These are phyloP conservation scores for Claviceps sp. DNA, from an alignment of 2,329 filamentous ascomycete species.

Conservation along the genomic window DNA sequence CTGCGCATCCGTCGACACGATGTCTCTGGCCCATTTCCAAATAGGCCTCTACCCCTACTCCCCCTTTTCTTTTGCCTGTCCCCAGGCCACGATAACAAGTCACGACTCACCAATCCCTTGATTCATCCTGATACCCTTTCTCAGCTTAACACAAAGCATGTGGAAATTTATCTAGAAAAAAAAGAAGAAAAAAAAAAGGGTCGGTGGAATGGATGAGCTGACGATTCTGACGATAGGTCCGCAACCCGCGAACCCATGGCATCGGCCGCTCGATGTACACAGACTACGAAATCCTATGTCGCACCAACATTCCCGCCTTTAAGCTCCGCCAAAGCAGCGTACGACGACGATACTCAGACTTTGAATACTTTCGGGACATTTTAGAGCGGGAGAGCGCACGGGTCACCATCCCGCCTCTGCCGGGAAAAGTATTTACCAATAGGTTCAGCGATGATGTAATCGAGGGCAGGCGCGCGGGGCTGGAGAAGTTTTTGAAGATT, in stretches of 20 bases:
- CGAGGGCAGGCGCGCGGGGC: constrained; percentile 77
- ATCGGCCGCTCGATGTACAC: constrained; percentile 96
- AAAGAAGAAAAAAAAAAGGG: background rate
- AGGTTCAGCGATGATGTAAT: constrained; percentile 97
- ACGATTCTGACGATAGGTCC: constrained; percentile 44
- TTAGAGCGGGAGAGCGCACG: constrained; percentile 88
- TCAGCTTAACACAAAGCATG: background rate
- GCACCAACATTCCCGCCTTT: constrained; percentile 97
- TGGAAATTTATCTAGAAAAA: background rate
- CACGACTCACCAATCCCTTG: background rate
- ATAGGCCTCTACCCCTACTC: background rate
- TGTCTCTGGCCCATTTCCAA: background rate
- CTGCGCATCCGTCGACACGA: background rate
- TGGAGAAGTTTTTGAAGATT: constrained; percentile 94
- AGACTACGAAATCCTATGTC: constrained; percentile 94
- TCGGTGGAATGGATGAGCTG: too few species aligned
- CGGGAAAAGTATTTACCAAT: constrained; percentile 96
- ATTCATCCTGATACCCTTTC: background rate
- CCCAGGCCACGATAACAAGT: too few species aligned
- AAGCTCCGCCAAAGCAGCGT: constrained; percentile 84
- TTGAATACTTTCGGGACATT: constrained; percentile 97
- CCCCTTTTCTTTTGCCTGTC: background rate
- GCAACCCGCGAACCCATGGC: constrained; percentile 86
- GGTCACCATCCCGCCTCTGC: constrained; percentile 89
- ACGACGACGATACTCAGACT: constrained; percentile 89